Evolutionary conservation across 2,329 filamentous ascomycete genomes (phyloP).

Genomic region (Stachybotrys chartarum): DNA sequence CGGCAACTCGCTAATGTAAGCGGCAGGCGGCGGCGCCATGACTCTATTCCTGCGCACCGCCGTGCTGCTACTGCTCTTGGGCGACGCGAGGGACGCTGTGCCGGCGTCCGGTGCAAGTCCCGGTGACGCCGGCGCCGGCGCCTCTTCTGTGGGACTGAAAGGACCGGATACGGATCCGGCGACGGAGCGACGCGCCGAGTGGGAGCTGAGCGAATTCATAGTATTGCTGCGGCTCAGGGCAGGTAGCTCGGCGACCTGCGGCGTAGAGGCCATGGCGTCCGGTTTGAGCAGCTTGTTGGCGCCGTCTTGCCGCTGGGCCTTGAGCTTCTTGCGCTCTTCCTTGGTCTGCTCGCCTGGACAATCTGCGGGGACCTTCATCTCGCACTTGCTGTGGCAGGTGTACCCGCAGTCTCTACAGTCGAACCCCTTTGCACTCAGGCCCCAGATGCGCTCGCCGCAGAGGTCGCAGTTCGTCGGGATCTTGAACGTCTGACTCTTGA

Average conservation of each 20-base stretch:
- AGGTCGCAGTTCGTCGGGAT: conserved; percentile 98
- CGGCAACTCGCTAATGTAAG: conserved; percentile 67
- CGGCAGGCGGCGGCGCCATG: conserved; percentile 77
- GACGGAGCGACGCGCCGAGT: conserved; percentile 69
- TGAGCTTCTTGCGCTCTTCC: conserved; percentile 92
- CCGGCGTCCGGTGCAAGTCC: conserved; percentile 8
- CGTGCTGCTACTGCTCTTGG: conserved; percentile 19
- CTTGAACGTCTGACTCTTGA: conserved; percentile 98
- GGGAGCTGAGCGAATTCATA: conserved; percentile 83
- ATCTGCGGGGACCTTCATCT: conserved; percentile 96
- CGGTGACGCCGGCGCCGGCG: conserved; percentile 17
- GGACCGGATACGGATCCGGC: conserved; percentile 50
- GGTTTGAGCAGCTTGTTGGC: conserved; percentile 56
- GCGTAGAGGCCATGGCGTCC: conserved; percentile 24
- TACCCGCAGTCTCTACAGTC: conserved; percentile 96
- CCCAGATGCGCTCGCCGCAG: conserved; percentile 96
- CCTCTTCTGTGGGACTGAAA: conserved; percentile 45
- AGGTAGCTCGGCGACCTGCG: conserved; percentile 54
- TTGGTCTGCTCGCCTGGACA: conserved; percentile 92
- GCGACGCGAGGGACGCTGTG: conserved; percentile 13
- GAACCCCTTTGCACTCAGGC: conserved; percentile 90
- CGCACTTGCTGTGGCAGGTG: conserved; percentile 96
- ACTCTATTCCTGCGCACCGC: conserved; percentile 58
- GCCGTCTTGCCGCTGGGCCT: conserved; percentile 73
- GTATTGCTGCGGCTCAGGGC: conserved; percentile 74